Percentiles rank a stretch among this genome's conserved stretches.
Evolutionary conservation across 2,329 filamentous ascomycete genomes (phyloP).

Genomic region (Ophiostoma novo-ulmi): DNA sequence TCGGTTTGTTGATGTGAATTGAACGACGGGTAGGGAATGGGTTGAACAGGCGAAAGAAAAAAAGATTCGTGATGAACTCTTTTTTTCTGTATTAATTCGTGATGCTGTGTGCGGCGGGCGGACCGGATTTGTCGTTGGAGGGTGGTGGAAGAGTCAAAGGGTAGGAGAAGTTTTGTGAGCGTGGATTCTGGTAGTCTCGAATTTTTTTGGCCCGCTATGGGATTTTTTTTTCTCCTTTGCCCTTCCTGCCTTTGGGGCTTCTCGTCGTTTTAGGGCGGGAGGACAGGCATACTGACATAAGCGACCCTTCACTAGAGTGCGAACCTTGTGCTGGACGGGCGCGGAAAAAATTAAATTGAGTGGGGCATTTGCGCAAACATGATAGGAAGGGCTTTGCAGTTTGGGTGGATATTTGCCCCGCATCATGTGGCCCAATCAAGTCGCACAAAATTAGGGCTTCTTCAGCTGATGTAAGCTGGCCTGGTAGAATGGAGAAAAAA

Average conservation of each 20-base stretch:
- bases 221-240: slow-evolving; percentile 18
- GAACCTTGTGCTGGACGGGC: slow-evolving; percentile 15
- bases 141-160: slow-evolving; percentile 13
- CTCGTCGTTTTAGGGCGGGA: not conserved
- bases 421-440: not conserved
- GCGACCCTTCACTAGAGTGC: not conserved
- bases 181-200: slow-evolving; percentile 18
- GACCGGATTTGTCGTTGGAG: slow-evolving; percentile 20
- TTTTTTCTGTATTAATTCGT: slow-evolving; percentile 18
- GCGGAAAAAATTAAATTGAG: slow-evolving; percentile 28
- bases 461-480: not conserved
- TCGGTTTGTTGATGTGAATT: slow-evolving; percentile 33
- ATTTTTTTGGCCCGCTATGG: slow-evolving; percentile 24
- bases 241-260: not conserved
- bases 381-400: not conserved
- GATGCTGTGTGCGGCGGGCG: slow-evolving; percentile 18
- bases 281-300: slow-evolving; percentile 5
- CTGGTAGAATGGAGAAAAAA: not conserved
- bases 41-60: slow-evolving; percentile 19
- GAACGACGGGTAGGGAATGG: slow-evolving; percentile 27
- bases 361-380: not conserved
- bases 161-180: slow-evolving; percentile 20
- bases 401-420: not conserved
- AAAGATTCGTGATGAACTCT: slow-evolving; percentile 17
- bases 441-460: not conserved